A percentile compares a stretch with the other conserved stretches of the same genome.
These are phyloP conservation scores for Guyanaporus albipodus DNA, from an alignment of 768 basidiomycete species.

Conservation along the genomic window DNA sequence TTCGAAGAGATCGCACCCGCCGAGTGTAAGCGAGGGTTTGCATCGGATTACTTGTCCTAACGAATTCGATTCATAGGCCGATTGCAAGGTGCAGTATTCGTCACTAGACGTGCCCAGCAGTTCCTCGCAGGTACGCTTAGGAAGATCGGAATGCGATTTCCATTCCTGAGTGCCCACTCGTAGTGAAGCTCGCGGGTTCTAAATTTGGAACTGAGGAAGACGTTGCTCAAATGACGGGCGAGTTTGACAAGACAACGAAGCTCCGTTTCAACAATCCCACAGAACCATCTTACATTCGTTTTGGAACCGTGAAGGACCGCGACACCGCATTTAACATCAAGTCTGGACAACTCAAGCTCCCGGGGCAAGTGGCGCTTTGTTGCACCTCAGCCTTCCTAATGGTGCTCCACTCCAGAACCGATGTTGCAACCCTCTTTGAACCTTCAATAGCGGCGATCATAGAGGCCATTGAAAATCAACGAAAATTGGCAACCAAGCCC, in stretches of 20 bases:
- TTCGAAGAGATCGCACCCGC: conserved; percentile 49
- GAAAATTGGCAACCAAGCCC: conserved; percentile 12
- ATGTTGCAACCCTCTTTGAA: conserved; percentile 31
- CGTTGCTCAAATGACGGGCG: conserved; percentile 37
- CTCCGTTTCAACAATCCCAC: conserved; percentile 37
- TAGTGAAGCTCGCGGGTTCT: conserved; percentile 41
- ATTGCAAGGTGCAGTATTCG: conserved; percentile 49
- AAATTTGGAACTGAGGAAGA: conserved; percentile 38
- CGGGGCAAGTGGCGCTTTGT: conserved; percentile 22
- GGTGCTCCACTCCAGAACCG: conserved; percentile 14
- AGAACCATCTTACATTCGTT: conserved; percentile 44
- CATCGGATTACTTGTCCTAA: neutral
- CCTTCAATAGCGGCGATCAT: conserved; percentile 23
- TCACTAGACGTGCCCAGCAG: conserved; percentile 40
- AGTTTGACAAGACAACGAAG: conserved; percentile 49
- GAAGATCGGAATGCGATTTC: neutral
- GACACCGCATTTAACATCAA: conserved; percentile 39
- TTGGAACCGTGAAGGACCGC: conserved; percentile 42
- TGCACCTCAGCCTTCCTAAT: neutral
- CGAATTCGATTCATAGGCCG: conserved; percentile 36
- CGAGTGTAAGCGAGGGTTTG: conserved; percentile 34
- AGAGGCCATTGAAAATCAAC: conserved; percentile 24
- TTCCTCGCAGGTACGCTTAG: conserved; percentile 37
- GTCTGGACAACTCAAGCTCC: conserved; percentile 45
- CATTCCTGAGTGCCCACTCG: neutral